These are phyloP conservation scores for Tuber melanosporum DNA, from an alignment of 495 filamentous ascomycete species.

Conservation along the genomic window DNA sequence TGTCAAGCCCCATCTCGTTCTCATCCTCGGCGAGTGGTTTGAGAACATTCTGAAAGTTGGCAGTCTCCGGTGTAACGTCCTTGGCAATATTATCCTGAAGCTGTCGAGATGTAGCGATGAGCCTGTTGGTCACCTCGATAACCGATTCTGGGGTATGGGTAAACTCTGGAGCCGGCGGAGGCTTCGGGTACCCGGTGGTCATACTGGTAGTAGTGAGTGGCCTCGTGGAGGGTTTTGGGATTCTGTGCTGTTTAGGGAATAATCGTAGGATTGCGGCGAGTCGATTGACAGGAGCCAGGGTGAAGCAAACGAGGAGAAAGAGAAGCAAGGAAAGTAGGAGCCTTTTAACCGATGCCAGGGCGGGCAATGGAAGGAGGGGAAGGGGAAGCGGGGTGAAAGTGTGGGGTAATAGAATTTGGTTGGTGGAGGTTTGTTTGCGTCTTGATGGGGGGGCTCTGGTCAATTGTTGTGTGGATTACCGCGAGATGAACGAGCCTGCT, in stretches of 20 bases:
- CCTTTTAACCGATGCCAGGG: constrained; percentile 9
- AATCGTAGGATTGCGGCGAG: constrained; percentile 44
- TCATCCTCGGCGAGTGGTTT: constrained; percentile 62
- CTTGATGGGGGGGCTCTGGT: background rate
- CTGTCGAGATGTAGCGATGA: constrained; percentile 62
- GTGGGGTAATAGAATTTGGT: constrained; percentile 20
- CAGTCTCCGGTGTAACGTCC: constrained; percentile 57
- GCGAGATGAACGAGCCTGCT: background rate
- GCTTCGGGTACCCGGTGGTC: constrained; percentile 45
- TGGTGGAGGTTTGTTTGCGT: constrained; percentile 1
- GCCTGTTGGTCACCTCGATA: constrained; percentile 64
- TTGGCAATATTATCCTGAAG: constrained; percentile 70
- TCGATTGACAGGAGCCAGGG: constrained; percentile 46
- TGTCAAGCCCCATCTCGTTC: constrained; percentile 54
- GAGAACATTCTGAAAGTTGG: constrained; percentile 61
- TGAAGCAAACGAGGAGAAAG: constrained; percentile 32
- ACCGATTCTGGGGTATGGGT: constrained; percentile 72
- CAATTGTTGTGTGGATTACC: background rate
- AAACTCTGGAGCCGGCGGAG: constrained; percentile 63
- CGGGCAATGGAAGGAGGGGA: constrained; percentile 29
- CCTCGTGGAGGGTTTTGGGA: constrained; percentile 46
- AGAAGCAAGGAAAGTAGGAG: constrained; percentile 20
- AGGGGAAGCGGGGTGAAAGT: constrained; percentile 14
- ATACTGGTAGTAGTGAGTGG: constrained; percentile 59
- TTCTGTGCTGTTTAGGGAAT: constrained; percentile 43